phyloP scores from a whole-genome alignment of 2,329 filamentous ascomycete genomes.

The Emmonsiellopsis sp. region DNA sequence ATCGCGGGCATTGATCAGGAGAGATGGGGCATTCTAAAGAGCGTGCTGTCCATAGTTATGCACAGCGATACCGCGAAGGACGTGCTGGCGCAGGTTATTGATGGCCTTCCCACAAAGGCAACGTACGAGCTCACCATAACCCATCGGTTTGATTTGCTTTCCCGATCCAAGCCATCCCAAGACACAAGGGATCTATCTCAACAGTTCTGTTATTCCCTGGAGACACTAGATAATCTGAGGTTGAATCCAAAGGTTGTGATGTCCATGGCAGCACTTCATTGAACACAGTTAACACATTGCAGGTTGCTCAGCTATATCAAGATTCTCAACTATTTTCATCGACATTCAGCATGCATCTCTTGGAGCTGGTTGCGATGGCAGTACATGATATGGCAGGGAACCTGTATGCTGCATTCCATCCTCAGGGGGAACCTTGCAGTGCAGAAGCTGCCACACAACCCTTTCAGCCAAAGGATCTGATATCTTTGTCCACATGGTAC shows the following conservation, averaged over 20 bases:
- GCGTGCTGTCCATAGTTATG: neutral
- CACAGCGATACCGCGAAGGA: neutral
- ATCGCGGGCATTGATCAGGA: constrained; percentile 1
- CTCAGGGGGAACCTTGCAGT: neutral
- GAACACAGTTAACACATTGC: neutral
- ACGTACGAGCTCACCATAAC: constrained; percentile 2
- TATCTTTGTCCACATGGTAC: neutral
- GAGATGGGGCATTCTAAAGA: neutral
- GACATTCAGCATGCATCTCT: constrained; percentile 3
- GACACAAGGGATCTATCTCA: neutral
- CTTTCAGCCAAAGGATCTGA: neutral
- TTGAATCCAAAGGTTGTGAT: neutral
- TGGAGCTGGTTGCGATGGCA: constrained; percentile 1
- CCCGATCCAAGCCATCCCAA: neutral
- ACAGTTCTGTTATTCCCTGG: neutral
- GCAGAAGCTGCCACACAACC: neutral
- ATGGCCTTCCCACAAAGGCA: neutral
- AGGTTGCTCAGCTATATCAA: constrained; percentile 3
- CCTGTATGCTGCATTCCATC: neutral
- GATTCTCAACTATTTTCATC: neutral
- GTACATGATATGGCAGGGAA: constrained; percentile 2
- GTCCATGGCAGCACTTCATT: neutral
- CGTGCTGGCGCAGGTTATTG: constrained; percentile 1
- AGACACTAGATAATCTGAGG: neutral
- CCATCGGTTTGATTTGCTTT: neutral